Conservation (phyloP, 345 rosid genomes). For the Zanthoxylum bungeanum region DNA sequence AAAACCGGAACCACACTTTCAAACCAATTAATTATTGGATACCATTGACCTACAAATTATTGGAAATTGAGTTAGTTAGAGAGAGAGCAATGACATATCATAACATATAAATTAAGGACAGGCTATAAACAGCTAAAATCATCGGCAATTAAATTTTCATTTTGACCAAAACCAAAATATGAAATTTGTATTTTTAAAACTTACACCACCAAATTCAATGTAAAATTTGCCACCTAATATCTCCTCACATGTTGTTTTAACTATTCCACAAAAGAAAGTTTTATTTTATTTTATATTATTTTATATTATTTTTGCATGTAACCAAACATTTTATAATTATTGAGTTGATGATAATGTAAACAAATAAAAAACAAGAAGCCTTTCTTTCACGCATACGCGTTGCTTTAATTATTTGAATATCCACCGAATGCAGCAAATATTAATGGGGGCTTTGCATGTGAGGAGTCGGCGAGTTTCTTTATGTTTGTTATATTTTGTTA, state of each 20-base stretch:
- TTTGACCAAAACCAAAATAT: not conserved
- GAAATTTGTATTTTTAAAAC: not conserved
- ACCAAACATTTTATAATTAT: too few relatives aligned
- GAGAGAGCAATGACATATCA: not conserved
- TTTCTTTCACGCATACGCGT: not conserved
- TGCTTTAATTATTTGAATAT: not conserved
- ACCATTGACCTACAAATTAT: not conserved
- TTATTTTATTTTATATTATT: too few relatives aligned
- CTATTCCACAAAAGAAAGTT: not conserved
- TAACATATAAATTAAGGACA: slow-evolving; percentile 2
- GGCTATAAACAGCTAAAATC: slow-evolving; percentile 21
- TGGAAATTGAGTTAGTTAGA: slow-evolving; percentile 4
- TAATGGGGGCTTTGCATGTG: slow-evolving; percentile 26
- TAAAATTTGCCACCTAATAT: not conserved
- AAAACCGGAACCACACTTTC: too few relatives aligned
- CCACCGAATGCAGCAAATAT: not conserved
- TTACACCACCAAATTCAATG: not conserved
- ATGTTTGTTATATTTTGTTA: not conserved
- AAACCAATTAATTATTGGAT: too few relatives aligned
- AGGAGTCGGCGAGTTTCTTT: slow-evolving; percentile 15
- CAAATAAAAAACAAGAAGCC: not conserved
- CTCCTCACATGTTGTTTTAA: not conserved
- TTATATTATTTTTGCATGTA: too few relatives aligned
- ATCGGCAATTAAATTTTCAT: slow-evolving; percentile 12
- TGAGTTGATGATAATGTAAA: not conserved